Evolutionary conservation across 345 rosid genomes (phyloP).

Genomic region (Hibiscus tridactylites): DNA sequence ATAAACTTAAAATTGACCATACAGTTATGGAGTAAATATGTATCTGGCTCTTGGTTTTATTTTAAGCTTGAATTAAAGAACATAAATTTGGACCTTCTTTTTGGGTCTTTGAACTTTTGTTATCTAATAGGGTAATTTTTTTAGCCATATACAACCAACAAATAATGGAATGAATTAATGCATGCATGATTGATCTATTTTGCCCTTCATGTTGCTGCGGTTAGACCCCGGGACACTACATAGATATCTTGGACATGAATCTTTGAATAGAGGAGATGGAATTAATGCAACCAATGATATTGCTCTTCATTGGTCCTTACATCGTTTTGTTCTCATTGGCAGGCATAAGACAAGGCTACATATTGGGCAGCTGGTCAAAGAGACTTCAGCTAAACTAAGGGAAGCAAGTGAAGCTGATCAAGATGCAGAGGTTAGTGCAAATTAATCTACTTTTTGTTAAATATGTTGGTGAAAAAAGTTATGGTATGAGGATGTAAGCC

Average conservation of each 20-base stretch:
- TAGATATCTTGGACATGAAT: background rate
- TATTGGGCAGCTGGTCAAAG: conserved; percentile 52
- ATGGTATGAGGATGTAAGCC: background rate
- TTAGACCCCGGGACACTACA: background rate
- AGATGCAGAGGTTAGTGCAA: conserved; percentile 40
- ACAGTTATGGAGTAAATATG: background rate
- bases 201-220: background rate
- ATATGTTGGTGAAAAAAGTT: background rate
- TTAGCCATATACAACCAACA: background rate
- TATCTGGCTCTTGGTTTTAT: background rate
- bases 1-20: background rate
- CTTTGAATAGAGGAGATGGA: background rate
- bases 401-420: conserved; percentile 63
- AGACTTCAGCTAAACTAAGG: conserved; percentile 56
- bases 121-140: too few relatives aligned
- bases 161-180: background rate
- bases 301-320: conserved; percentile 1
- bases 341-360: conserved; percentile 59
- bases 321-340: conserved; percentile 10
- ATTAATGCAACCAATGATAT: background rate
- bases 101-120: background rate
- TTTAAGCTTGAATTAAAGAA: background rate
- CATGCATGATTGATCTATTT: background rate
- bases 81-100: background rate
- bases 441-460: conserved; percentile 7